Conservation (phyloP, 768 basidiomycete species). For the Goffeauzyma gilvescens region DNA sequence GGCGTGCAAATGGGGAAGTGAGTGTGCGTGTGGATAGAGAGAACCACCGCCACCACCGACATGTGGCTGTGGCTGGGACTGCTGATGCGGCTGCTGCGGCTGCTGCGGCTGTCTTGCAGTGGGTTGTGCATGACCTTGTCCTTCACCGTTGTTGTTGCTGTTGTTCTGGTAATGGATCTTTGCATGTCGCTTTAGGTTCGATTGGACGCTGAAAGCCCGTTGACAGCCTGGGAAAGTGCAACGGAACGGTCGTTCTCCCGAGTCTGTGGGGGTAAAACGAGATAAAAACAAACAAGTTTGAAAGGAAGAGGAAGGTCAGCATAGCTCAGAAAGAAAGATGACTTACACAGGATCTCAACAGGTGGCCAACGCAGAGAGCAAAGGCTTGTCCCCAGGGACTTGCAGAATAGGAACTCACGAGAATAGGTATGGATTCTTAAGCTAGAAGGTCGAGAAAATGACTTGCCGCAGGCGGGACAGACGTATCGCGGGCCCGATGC, state of each 20-base stretch:
- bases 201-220: constrained; percentile 28
- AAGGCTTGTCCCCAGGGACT: too few relatives aligned
- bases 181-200: constrained; percentile 28
- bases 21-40: too few relatives aligned
- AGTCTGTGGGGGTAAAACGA: constrained; percentile 14
- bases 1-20: too few relatives aligned
- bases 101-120: too few relatives aligned
- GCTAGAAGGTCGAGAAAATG: constrained; percentile 27
- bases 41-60: too few relatives aligned
- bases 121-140: too few relatives aligned
- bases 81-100: too few relatives aligned
- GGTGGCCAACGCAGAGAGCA: too few relatives aligned
- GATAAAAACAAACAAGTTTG: too few relatives aligned
- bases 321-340: constrained; percentile 1
- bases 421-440: constrained; percentile 29
- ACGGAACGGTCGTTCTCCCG: constrained; percentile 27
- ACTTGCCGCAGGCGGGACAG: constrained; percentile 25
- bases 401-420: constrained; percentile 18
- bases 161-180: constrained; percentile 23
- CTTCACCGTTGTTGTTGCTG: background rate
- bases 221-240: constrained; percentile 24
- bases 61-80: too few relatives aligned
- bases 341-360: background rate
- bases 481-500: constrained; percentile 28
- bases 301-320: background rate